phyloP scores from a whole-genome alignment of 805 yeast species.

The Lachancea fermentati region DNA sequence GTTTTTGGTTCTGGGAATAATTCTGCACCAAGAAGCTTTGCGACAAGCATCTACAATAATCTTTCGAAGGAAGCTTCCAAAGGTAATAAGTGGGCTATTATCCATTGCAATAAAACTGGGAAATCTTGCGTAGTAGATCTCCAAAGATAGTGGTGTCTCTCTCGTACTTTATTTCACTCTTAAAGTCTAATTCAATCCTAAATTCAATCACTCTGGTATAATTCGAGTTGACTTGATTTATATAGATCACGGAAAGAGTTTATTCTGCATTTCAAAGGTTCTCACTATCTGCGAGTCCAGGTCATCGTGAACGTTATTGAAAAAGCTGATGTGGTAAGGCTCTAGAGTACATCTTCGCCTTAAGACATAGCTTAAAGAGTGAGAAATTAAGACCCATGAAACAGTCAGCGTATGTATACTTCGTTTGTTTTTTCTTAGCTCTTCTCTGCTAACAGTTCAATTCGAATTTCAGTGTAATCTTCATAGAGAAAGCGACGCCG shows the following conservation, averaged over 20 bases:
- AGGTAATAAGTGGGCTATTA: constrained; percentile 69
- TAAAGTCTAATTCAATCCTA: too few relatives aligned
- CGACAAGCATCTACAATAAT: constrained; percentile 65
- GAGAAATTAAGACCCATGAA: neutral
- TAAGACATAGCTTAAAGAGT: too few relatives aligned
- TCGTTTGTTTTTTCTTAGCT: neutral
- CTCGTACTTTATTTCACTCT: too few relatives aligned
- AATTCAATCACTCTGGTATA: too few relatives aligned
- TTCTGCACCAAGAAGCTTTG: constrained; percentile 74
- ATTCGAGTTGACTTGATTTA: too few relatives aligned
- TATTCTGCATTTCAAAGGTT: too few relatives aligned
- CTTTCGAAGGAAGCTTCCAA: constrained; percentile 66
- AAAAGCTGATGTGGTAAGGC: too few relatives aligned
- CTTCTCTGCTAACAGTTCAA: neutral
- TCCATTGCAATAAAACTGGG: constrained; percentile 75
- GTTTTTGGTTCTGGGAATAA: constrained; percentile 74
- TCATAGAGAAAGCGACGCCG: constrained; percentile 30
- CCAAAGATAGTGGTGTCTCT: constrained; percentile 41
- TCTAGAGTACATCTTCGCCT: too few relatives aligned
- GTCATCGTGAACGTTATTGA: too few relatives aligned
- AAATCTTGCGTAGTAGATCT: constrained; percentile 63
- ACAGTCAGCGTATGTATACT: constrained; percentile 8
- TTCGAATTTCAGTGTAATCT: constrained; percentile 22
- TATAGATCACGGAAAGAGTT: too few relatives aligned
- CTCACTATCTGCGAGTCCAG: too few relatives aligned